Percentiles rank a stretch among this genome's conserved stretches.
phyloP scores from a whole-genome alignment of 495 filamentous ascomycete species.

The Podospora comata region DNA sequence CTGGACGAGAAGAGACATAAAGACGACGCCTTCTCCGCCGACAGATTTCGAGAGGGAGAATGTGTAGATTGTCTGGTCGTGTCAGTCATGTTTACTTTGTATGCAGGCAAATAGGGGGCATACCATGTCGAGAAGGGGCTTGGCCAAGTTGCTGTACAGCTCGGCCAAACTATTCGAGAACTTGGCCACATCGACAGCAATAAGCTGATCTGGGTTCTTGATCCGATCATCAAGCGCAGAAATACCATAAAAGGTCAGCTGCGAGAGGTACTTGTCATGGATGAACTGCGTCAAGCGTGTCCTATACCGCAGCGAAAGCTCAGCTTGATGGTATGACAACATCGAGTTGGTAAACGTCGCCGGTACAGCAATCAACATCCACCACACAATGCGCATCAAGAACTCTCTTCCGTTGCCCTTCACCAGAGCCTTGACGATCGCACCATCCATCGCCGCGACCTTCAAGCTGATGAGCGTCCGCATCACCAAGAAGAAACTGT shows the following conservation, averaged over 20 bases:
- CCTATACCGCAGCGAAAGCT: conserved; percentile 86
- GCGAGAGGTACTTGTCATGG: conserved; percentile 86
- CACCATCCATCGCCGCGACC: conserved; percentile 92
- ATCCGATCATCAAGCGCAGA: conserved; percentile 94
- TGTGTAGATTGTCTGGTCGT: conserved; percentile 70
- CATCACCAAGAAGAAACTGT: conserved; percentile 76
- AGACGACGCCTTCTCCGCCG: conserved; percentile 87
- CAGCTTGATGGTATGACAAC: conserved; percentile 97
- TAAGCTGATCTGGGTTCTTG: conserved; percentile 97
- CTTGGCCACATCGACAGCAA: conserved; percentile 91
- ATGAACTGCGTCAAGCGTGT: conserved; percentile 88
- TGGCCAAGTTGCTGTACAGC: conserved; percentile 95
- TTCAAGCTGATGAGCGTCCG: conserved; percentile 90
- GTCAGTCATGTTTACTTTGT: conserved; percentile 21
- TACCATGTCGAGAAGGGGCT: conserved; percentile 88
- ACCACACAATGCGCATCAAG: conserved; percentile 85
- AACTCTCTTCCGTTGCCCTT: conserved; percentile 91
- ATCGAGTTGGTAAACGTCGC: conserved; percentile 99
- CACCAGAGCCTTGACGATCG: conserved; percentile 84
- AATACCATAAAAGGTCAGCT: conserved; percentile 97
- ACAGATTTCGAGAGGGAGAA: conserved; percentile 89
- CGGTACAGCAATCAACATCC: conserved; percentile 97
- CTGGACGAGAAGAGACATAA: conserved; percentile 92
- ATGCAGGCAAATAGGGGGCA: conserved; percentile 3
- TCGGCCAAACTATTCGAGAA: conserved; percentile 95